phyloP scores from a whole-genome alignment of 2,329 filamentous ascomycete genomes.

The Fusarium duplospermum region DNA sequence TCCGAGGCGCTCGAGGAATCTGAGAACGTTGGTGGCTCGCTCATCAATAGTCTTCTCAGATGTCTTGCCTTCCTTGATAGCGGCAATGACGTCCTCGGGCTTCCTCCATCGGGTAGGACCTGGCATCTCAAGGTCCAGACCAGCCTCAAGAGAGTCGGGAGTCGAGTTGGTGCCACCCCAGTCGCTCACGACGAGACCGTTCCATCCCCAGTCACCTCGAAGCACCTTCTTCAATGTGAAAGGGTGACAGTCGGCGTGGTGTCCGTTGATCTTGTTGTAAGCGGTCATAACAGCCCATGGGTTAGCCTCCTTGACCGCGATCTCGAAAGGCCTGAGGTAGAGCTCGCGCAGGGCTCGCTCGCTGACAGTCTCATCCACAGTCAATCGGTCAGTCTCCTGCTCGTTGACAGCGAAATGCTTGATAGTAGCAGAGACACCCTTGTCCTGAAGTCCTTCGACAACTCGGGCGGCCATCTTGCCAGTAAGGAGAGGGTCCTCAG shows the following conservation, averaged over 20 bases:
- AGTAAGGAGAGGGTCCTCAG: conserved; percentile 42
- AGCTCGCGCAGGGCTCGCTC: conserved; percentile 44
- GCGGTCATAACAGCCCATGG: conserved; percentile 53
- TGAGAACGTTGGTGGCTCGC: conserved; percentile 46
- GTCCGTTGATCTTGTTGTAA: conserved; percentile 55
- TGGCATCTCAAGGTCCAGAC: conserved; percentile 53
- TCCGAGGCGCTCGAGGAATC: conserved; percentile 44
- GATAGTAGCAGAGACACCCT: conserved; percentile 54
- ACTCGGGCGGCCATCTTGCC: conserved; percentile 44
- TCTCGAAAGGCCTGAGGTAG: conserved; percentile 55
- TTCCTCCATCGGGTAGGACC: conserved; percentile 49
- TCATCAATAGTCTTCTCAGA: conserved; percentile 46
- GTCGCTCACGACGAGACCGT: conserved; percentile 50
- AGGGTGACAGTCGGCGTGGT: conserved; percentile 45
- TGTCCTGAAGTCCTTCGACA: conserved; percentile 54
- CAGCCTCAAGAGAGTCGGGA: conserved; percentile 48
- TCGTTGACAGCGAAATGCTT: conserved; percentile 61
- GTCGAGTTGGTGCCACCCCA: conserved; percentile 53
- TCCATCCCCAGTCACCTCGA: conserved; percentile 59
- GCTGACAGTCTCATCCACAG: conserved; percentile 43
- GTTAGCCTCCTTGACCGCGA: conserved; percentile 52
- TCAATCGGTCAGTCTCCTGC: conserved; percentile 45
- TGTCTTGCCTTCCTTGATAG: conserved; percentile 45
- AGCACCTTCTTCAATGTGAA: conserved; percentile 50
- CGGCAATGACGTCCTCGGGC: conserved; percentile 44